These are phyloP conservation scores for Tolypocladium inflatum DNA, from an alignment of 2,329 filamentous ascomycete species.

Conservation along the genomic window DNA sequence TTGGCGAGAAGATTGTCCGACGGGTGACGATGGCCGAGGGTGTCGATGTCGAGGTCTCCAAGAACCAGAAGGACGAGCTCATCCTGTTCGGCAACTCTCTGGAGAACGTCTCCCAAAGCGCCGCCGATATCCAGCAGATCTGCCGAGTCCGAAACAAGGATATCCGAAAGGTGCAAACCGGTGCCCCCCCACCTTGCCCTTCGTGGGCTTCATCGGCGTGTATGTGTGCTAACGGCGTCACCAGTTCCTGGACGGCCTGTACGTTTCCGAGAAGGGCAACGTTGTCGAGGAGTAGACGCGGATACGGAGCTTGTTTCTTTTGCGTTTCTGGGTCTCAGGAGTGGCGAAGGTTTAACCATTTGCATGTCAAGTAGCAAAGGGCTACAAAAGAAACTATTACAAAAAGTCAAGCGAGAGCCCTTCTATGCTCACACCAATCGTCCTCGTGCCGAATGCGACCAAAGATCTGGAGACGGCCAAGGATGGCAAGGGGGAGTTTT, in stretches of 20 bases:
- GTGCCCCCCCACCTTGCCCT: background rate
- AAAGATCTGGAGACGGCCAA: background rate
- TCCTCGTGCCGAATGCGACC: background rate
- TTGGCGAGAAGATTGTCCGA: slow-evolving; percentile 99
- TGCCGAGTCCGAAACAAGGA: slow-evolving; percentile 99
- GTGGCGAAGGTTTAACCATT: slow-evolving; percentile 50
- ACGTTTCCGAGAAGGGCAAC: slow-evolving; percentile 98
- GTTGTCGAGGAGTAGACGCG: slow-evolving; percentile 60
- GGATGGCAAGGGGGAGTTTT: background rate
- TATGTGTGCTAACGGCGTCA: slow-evolving; percentile 11
- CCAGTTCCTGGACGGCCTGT: slow-evolving; percentile 99
- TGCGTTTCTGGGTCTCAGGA: slow-evolving; percentile 54
- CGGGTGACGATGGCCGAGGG: slow-evolving; percentile 80
- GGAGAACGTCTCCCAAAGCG: slow-evolving; percentile 94
- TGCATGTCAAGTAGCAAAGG: slow-evolving; percentile 51
- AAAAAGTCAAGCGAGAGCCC: slow-evolving; percentile 28
- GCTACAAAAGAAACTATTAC: slow-evolving; percentile 29
- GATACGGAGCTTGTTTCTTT: slow-evolving; percentile 39
- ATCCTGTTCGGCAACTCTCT: slow-evolving; percentile 88
- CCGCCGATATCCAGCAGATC: slow-evolving; percentile 98
- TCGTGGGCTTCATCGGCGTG: background rate
- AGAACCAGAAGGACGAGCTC: slow-evolving; percentile 96
- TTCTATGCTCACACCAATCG: slow-evolving; percentile 3
- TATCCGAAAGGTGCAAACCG: slow-evolving; percentile 81
- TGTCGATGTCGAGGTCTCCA: slow-evolving; percentile 83